phyloP scores from a whole-genome alignment of 495 filamentous ascomycete species.

The Diplogelasinospora grovesii region DNA sequence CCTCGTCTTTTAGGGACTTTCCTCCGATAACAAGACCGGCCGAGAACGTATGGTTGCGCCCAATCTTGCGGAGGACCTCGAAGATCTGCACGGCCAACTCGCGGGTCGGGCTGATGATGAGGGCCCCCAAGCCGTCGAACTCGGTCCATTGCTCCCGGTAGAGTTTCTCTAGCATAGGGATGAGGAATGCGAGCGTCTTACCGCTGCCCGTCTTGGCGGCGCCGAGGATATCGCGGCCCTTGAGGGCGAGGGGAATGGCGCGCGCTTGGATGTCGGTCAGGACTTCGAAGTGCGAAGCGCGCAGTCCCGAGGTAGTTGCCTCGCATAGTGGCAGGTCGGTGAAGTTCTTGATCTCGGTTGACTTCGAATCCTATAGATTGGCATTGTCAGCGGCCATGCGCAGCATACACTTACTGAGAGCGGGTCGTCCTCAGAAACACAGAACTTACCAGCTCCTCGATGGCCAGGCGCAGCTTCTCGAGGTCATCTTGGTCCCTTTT shows the following conservation, averaged over 20 bases:
- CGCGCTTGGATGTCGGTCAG: conserved; percentile 88
- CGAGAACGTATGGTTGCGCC: conserved; percentile 82
- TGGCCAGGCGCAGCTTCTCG: conserved; percentile 43
- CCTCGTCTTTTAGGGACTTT: conserved; percentile 82
- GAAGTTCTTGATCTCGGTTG: conserved; percentile 51
- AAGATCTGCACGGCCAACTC: conserved; percentile 98
- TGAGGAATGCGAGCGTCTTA: conserved; percentile 89
- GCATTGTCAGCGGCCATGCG: neutral
- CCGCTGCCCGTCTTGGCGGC: conserved; percentile 96
- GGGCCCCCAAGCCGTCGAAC: conserved; percentile 81
- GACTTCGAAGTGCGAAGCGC: conserved; percentile 80
- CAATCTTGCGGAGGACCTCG: conserved; percentile 85
- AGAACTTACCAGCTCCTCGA: conserved; percentile 32
- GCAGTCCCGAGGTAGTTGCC: conserved; percentile 71
- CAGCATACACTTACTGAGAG: neutral
- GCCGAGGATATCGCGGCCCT: conserved; percentile 84
- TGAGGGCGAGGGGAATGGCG: conserved; percentile 77
- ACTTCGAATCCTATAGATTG: conserved; percentile 35
- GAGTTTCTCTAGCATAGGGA: conserved; percentile 92
- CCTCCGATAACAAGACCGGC: conserved; percentile 95
- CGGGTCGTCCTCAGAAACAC: neutral
- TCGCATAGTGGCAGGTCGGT: conserved; percentile 80
- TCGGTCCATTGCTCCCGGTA: conserved; percentile 86
- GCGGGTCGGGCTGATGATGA: conserved; percentile 90
- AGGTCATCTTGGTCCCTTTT: conserved; percentile 50